phyloP scores from a whole-genome alignment of 192 early-diverging fungal species.

The Podochytrium sp. region DNA sequence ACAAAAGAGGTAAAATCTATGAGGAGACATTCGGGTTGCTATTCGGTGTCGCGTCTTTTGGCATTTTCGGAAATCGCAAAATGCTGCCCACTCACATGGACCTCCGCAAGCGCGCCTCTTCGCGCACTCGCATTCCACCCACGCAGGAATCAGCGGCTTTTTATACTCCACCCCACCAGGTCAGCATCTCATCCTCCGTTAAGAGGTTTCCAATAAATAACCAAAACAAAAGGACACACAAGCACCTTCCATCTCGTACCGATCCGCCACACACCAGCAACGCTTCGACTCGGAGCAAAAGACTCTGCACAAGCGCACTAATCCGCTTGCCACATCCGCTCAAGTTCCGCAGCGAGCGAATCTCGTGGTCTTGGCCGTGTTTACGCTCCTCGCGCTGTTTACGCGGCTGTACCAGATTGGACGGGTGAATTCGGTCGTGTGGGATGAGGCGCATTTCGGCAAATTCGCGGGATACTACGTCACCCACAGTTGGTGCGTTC shows the following conservation, averaged over 20 bases:
- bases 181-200: too few species aligned
- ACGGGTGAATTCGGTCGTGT: slow-evolving; percentile 12
- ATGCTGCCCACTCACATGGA: too few species aligned
- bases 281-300: slow-evolving; percentile 18
- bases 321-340: background rate
- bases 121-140: too few species aligned
- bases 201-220: too few species aligned
- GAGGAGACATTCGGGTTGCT: too few species aligned
- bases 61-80: too few species aligned
- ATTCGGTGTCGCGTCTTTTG: too few species aligned
- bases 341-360: background rate
- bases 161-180: too few species aligned
- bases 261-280: background rate
- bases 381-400: slow-evolving; percentile 6
- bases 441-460: slow-evolving; percentile 70
- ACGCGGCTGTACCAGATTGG: slow-evolving; percentile 23
- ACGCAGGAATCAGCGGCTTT: too few species aligned
- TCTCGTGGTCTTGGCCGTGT: background rate
- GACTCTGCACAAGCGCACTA: background rate
- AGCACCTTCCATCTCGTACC: background rate
- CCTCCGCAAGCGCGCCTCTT: too few species aligned
- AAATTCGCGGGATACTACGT: slow-evolving; percentile 94
- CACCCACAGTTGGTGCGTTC: slow-evolving; percentile 71
- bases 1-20: too few species aligned
- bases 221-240: too few species aligned